phyloP scores from a whole-genome alignment of 2,329 filamentous ascomycete species.

The Ramichloridium luteum region DNA sequence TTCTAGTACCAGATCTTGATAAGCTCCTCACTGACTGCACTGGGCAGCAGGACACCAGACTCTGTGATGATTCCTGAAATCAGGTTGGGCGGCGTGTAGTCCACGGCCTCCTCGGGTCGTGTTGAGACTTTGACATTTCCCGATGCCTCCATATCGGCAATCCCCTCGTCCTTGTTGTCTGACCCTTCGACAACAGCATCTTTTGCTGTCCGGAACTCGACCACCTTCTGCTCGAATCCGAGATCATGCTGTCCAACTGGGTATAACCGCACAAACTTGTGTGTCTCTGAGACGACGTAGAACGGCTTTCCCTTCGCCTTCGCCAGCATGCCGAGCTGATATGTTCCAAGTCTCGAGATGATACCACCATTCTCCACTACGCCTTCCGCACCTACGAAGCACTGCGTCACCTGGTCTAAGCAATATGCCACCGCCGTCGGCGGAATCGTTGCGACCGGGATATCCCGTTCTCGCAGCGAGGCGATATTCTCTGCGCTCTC shows the following conservation, averaged over 20 bases:
- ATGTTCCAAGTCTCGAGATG: slow-evolving; percentile 74
- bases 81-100: slow-evolving; percentile 52
- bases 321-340: slow-evolving; percentile 74
- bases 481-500: slow-evolving; percentile 62
- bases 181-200: slow-evolving; percentile 11
- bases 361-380: slow-evolving; percentile 91
- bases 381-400: slow-evolving; percentile 61
- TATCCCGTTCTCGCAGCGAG: slow-evolving; percentile 57
- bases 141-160: slow-evolving; percentile 19
- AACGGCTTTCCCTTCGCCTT: slow-evolving; percentile 62
- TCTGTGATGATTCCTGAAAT: slow-evolving; percentile 67
- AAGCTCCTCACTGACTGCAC: slow-evolving; percentile 57
- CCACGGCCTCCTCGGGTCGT: slow-evolving; percentile 43
- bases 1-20: slow-evolving; percentile 49
- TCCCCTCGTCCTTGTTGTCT: slow-evolving; percentile 15
- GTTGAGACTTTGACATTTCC: slow-evolving; percentile 9
- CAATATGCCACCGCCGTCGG: slow-evolving; percentile 68
- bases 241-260: slow-evolving; percentile 71
- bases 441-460: slow-evolving; percentile 72
- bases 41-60: slow-evolving; percentile 57
- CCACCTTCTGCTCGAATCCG: slow-evolving; percentile 64
- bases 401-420: slow-evolving; percentile 59
- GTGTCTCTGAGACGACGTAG: slow-evolving; percentile 86
- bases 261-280: slow-evolving; percentile 89
- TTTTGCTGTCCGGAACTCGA: slow-evolving; percentile 54